Base-by-base conservation (phyloP, 179 eudicot genomes). In the Carnegiea gigantea region DNA sequence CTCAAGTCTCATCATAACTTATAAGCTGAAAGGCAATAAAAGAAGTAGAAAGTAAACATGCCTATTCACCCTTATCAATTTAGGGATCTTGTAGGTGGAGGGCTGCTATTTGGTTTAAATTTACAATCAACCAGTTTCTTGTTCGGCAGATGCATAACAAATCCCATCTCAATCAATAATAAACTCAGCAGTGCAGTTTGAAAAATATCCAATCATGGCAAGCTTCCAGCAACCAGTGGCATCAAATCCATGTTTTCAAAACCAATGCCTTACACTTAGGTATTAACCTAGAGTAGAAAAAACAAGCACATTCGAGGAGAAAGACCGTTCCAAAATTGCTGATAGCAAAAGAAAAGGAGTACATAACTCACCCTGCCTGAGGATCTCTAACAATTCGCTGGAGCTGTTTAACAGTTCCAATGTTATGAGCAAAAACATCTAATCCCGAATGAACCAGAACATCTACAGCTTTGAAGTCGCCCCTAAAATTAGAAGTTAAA, bases 341-440 rank as follows among this genome's bases (percentile, higher is more conserved):
- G 65, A 73, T 21, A 74, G 24, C 21, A 21, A 21, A 54, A 53
- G 60, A 54, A 54, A 54, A 3, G 30, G 1, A 78, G 11, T 30
- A 81, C 4, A 30, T 12, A 85, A 85, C 93, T 90, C 80, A 94
- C 99, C 98, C 96, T 54, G 98, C 99, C 49, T 93, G 90, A 57
- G 98, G 98, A 88, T 96, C 99, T 88, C 99, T 92, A 53, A 96
- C 99, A 79, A 96, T 90, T 80, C 98, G 88, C 85, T 96, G 99
- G 26, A 96, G 93, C 49, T 96, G 92, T 87, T 90, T 94, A 70
- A 96, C 99, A 77, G 99, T 94, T 81, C 94, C 98, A 40, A 96
- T 65, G 85, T 96, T 96, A 88, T 94, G 99, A 38, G 99, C 98
- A 82, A 96, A 96, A 86, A 96, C 99, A 90, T 96, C 99, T 86